Percentiles rank a stretch among this genome's conserved stretches.
phyloP scores from a whole-genome alignment of 192 early-diverging fungal genomes.

The Gonapodya prolifera region DNA sequence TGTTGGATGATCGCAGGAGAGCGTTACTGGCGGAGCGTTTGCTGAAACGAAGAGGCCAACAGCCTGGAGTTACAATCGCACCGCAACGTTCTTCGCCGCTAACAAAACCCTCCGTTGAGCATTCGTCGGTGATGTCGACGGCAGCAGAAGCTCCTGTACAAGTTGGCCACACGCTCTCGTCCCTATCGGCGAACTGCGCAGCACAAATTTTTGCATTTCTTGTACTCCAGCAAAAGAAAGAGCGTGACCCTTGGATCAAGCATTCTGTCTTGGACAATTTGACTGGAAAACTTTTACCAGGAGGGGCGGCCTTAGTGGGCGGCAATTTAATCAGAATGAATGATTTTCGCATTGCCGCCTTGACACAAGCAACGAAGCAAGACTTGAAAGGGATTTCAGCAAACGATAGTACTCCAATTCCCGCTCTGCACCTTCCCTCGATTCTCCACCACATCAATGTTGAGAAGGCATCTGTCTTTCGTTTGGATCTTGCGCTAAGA shows the following conservation, averaged over 20 bases:
- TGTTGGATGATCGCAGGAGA: not conserved
- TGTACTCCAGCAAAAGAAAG: not conserved
- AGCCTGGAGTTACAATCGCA: not conserved
- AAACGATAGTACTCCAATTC: not conserved
- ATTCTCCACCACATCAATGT: not conserved
- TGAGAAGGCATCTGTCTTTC: not conserved
- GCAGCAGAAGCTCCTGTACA: not conserved
- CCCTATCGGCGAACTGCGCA: not conserved
- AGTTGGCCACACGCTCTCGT: not conserved
- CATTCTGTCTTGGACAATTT: not conserved
- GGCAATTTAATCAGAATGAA: not conserved
- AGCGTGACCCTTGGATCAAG: not conserved
- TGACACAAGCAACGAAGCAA: not conserved
- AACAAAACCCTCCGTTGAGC: not conserved
- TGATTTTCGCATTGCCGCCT: not conserved
- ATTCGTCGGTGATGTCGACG: not conserved
- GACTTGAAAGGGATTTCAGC: not conserved
- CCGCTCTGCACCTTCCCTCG: not conserved
- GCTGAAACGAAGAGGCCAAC: not conserved
- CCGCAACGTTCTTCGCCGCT: not conserved
- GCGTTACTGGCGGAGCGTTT: not conserved
- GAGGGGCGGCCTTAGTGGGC: not conserved
- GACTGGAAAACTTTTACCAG: not conserved
- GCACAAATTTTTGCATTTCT: not conserved
- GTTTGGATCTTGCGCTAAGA: not conserved